Percentiles rank a stretch among this genome's conserved stretches.
Evolutionary conservation across 2,329 filamentous ascomycete species (phyloP).

Genomic region (Penicillium freii): DNA sequence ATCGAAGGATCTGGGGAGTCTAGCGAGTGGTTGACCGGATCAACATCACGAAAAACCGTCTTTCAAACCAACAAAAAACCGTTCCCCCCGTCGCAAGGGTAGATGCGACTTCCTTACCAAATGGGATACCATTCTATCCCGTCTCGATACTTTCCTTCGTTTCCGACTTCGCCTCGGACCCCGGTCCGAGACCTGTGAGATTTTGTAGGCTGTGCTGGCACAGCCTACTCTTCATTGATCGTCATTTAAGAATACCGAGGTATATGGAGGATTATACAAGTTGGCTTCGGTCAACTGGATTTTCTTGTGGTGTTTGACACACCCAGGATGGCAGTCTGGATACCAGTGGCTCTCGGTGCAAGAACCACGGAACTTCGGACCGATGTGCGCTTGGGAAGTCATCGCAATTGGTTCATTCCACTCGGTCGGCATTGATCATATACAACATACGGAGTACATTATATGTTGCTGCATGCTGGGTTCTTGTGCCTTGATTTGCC

Average conservation of each 20-base stretch:
- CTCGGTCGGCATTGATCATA: neutral
- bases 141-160: neutral
- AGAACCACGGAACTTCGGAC: neutral
- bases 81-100: neutral
- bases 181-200: neutral
- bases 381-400: neutral
- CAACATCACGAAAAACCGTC: neutral
- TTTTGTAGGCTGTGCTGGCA: neutral
- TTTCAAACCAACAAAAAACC: neutral
- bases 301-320: neutral
- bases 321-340: neutral
- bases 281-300: neutral
- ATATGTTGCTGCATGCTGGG: neutral
- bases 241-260: neutral
- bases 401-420: neutral
- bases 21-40: neutral
- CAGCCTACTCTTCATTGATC: neutral
- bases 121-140: neutral
- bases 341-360: neutral
- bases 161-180: neutral
- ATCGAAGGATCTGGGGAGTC: neutral
- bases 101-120: neutral
- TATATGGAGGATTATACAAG: neutral
- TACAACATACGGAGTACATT: neutral
- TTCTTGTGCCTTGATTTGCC: neutral